These are phyloP conservation scores for Papilionanthe hybrid DNA, from an alignment of 116 monocot genomes.

Conservation along the genomic window DNA sequence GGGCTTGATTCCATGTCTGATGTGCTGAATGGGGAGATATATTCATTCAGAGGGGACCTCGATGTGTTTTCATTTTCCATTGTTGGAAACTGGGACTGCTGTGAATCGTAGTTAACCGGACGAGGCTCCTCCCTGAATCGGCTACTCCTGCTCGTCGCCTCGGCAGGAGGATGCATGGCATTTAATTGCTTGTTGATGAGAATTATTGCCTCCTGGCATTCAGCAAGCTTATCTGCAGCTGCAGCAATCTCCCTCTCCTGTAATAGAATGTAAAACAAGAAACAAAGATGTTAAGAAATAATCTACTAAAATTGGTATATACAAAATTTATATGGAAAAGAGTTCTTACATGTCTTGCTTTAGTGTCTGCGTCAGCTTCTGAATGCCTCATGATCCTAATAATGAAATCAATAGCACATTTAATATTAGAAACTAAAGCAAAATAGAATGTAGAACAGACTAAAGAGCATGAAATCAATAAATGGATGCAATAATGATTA, in stretches of 20 bases:
- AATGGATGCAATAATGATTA: background rate
- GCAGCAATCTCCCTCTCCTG: conserved; percentile 82
- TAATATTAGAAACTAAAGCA: conserved; percentile 7
- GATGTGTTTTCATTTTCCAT: conserved; percentile 20
- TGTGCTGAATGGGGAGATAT: conserved; percentile 27
- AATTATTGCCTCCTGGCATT: conserved; percentile 82
- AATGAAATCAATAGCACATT: background rate
- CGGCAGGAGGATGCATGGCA: conserved; percentile 40
- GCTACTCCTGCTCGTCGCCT: conserved; percentile 15
- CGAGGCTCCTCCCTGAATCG: conserved; percentile 16
- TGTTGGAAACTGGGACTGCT: too few species aligned
- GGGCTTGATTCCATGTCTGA: conserved; percentile 29
- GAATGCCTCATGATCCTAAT: conserved; percentile 31
- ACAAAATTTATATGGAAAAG: conserved; percentile 11
- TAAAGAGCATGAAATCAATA: background rate
- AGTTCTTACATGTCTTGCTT: conserved; percentile 61
- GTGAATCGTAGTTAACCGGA: background rate
- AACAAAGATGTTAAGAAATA: background rate
- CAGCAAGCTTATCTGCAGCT: conserved; percentile 88
- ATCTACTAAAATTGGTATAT: background rate
- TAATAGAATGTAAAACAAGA: background rate
- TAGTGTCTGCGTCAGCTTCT: conserved; percentile 38
- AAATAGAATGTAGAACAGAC: background rate
- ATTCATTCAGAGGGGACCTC: conserved; percentile 17
- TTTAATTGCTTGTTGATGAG: conserved; percentile 73